phyloP scores from a whole-genome alignment of 1,284 basidiomycete species.

The Naganishia sp. region DNA sequence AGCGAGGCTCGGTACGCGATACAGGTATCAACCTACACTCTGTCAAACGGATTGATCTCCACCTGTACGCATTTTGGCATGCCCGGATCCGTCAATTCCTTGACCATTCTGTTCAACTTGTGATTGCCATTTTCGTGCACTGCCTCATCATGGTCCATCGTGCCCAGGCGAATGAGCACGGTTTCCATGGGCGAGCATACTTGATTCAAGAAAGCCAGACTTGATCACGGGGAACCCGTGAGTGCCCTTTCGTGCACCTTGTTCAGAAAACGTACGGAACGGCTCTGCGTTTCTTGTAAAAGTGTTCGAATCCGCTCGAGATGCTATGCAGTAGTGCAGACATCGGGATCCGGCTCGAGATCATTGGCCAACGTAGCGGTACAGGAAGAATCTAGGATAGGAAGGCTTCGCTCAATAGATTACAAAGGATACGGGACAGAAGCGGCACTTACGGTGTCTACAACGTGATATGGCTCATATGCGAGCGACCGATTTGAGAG shows the following conservation, averaged over 20 bases:
- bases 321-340: conserved; percentile 46
- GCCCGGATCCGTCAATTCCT: conserved; percentile 38
- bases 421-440: neutral
- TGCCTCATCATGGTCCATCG: conserved; percentile 23
- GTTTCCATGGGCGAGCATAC: conserved; percentile 25
- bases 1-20: too few species aligned
- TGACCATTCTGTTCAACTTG: conserved; percentile 39
- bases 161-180: conserved; percentile 25
- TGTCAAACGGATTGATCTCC: conserved; percentile 47
- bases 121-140: conserved; percentile 37
- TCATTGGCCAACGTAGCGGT: conserved; percentile 45
- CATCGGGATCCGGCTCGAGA: conserved; percentile 46
- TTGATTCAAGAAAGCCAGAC: conserved; percentile 12
- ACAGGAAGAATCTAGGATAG: conserved; percentile 39
- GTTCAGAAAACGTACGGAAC: conserved; percentile 43
- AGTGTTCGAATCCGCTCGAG: conserved; percentile 47
- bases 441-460: conserved; percentile 39
- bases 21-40: conserved; percentile 40
- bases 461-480: conserved; percentile 48
- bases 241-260: neutral
- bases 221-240: neutral
- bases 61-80: conserved; percentile 45
- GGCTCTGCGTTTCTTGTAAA: conserved; percentile 43
- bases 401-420: neutral
- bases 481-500: conserved; percentile 46